Evolutionary conservation across 2,329 filamentous ascomycete genomes (phyloP).

Genomic region (Xylariaceae sp.): DNA sequence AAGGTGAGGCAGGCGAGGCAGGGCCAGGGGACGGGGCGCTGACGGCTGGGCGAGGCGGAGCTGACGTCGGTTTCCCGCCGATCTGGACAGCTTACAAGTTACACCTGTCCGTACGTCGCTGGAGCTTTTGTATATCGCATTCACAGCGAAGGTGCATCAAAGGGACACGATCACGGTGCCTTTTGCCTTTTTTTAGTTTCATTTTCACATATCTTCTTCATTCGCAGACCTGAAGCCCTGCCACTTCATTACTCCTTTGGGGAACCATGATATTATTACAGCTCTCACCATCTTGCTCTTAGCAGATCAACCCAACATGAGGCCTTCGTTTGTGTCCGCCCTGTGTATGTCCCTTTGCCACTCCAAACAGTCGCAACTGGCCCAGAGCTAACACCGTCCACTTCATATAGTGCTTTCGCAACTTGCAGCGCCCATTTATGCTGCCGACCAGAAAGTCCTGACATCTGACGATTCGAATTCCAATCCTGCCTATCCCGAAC

Average conservation of each 20-base stretch:
- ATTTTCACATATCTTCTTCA: background rate
- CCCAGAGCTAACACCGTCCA: background rate
- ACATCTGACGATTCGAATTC: constrained; percentile 16
- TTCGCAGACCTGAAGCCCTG: background rate
- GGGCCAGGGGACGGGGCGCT: too few relatives aligned
- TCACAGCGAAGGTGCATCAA: background rate
- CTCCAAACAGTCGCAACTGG: too few relatives aligned
- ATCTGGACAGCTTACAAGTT: constrained; percentile 28
- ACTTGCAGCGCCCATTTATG: constrained; percentile 22
- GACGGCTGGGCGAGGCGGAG: background rate
- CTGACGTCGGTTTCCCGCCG: constrained; percentile 23
- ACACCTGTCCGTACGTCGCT: background rate
- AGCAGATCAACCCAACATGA: constrained; percentile 30
- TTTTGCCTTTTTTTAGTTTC: background rate
- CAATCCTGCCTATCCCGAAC: constrained; percentile 18
- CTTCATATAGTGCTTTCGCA: constrained; percentile 28
- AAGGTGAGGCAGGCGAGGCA: too few relatives aligned
- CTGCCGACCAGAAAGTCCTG: constrained; percentile 29
- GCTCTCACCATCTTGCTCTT: constrained; percentile 25
- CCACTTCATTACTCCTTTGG: constrained; percentile 15
- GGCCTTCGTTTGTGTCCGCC: constrained; percentile 28
- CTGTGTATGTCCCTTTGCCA: constrained; percentile 22
- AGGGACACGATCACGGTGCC: background rate
- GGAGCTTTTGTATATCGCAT: too few relatives aligned
- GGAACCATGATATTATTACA: constrained; percentile 30